These are phyloP conservation scores for Oenanthe sinensis DNA, from an alignment of 129 eudicot genomes.

Conservation along the genomic window DNA sequence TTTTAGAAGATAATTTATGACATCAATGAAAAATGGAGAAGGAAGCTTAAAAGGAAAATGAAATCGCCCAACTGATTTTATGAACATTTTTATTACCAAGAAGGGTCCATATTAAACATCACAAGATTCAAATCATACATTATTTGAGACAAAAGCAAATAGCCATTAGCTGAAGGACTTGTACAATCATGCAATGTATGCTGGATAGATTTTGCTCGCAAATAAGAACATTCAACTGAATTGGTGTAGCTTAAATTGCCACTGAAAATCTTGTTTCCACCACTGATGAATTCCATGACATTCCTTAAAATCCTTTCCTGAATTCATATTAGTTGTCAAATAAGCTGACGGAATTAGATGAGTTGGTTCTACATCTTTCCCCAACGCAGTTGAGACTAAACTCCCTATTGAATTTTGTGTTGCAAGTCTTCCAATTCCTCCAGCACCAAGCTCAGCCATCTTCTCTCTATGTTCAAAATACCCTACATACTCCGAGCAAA, in stretches of 20 bases:
- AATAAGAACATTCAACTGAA: not conserved
- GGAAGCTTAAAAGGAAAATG: not conserved
- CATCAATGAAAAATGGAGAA: not conserved
- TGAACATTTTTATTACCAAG: not conserved
- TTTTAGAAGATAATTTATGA: not conserved
- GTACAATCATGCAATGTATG: not conserved
- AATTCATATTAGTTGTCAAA: not conserved
- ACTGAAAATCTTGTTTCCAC: slow-evolving; percentile 10
- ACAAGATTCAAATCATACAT: not conserved
- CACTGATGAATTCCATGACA: slow-evolving; percentile 11
- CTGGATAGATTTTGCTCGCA: not conserved
- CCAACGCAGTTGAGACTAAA: not conserved
- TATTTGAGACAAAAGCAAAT: not conserved
- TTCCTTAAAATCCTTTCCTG: not conserved
- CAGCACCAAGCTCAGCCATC: slow-evolving; percentile 20
- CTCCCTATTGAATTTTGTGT: slow-evolving; percentile 12
- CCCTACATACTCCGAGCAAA: slow-evolving; percentile 57
- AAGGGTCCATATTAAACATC: not conserved
- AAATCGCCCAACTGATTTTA: not conserved
- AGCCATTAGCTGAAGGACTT: not conserved
- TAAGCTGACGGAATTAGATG: slow-evolving; percentile 14
- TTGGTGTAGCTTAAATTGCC: slow-evolving; percentile 5
- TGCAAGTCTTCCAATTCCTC: slow-evolving; percentile 13
- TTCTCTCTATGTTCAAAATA: slow-evolving; percentile 55
- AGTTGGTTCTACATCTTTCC: slow-evolving; percentile 7